Base-by-base conservation (phyloP, 306 rosid genomes). In the Crataegus laevigata region DNA sequence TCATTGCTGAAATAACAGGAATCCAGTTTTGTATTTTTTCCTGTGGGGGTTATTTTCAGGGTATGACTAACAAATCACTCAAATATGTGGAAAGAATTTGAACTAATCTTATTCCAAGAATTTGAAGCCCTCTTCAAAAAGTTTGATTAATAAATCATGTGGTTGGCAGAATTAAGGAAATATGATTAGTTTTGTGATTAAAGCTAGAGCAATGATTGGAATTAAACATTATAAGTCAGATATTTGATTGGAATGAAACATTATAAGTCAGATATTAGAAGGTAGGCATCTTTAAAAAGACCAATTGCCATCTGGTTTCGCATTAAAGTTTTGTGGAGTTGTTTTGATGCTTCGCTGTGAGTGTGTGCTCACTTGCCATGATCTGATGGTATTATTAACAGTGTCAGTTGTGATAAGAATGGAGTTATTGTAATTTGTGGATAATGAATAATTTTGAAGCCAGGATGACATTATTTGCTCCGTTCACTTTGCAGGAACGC, bases 401-500 rank as follows among this genome's bases (percentile, higher is more conserved):
- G 14, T 71, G 50, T 25, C 55, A 15, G 30, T 32, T 38, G n/a
- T 34, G 21, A 28, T 24, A 1, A 11, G 21, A 14, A 14, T 22
- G 22, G 36, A 38, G 18, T 57, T 22, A 8, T 36, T 57, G 54
- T 8, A 11, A 3, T 47, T 21, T 19, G 50, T 65, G 69, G 50
- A 10, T 12, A 65, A 32, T 34, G 28, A 19, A 11, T 19, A 36
- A 32, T 54, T 38, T 22, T 7, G 18, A 18, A 32, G 24, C 8
- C 32, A 11, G 57, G 43, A 26, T 60, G 19, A 24, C 64, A 26
- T 11, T 42, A 40, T 60, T 24, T 18, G 24, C 17, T 36, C 38
- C 42, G 68, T 80, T 69, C 58, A 62, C 55, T 38, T 47, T 87
- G 86, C 86, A 94, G 99, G 99, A 94, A 77, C 96, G 97, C 52